These are phyloP conservation scores for Cladosporium sp. DNA, from an alignment of 2,329 filamentous ascomycete species.

Conservation along the genomic window DNA sequence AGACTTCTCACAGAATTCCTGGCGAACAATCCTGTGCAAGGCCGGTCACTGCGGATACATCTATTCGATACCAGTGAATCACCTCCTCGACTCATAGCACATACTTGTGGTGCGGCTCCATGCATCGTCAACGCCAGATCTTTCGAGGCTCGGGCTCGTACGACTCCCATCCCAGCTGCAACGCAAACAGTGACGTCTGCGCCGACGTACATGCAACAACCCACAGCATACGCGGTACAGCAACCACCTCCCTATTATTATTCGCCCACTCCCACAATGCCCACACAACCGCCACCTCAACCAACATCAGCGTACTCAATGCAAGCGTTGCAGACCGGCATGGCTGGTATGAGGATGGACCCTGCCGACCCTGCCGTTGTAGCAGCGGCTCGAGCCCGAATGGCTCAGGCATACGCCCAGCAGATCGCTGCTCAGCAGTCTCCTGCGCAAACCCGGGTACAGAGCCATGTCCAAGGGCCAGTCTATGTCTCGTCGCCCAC, in stretches of 20 bases:
- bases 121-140: slow-evolving; percentile 1
- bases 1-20: slow-evolving; percentile 29
- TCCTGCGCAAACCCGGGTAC: background rate
- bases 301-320: background rate
- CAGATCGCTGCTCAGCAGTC: background rate
- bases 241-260: background rate
- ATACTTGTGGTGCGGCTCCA: slow-evolving; percentile 5
- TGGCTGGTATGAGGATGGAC: slow-evolving; percentile 5
- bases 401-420: background rate
- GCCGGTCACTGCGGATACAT: slow-evolving; percentile 27
- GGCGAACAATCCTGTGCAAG: slow-evolving; percentile 26
- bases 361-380: background rate
- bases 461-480: background rate
- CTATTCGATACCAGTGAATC: slow-evolving; percentile 31
- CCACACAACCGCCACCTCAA: background rate
- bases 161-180: background rate
- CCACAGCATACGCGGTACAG: slow-evolving; percentile 2
- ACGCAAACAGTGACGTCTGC: slow-evolving; percentile 1
- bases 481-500: slow-evolving; percentile 24
- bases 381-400: background rate
- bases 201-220: background rate
- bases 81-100: slow-evolving; percentile 2
- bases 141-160: background rate
- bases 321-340: slow-evolving; percentile 6
- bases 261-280: background rate